These are phyloP conservation scores for Verticillium albo-atrum DNA, from an alignment of 2,329 filamentous ascomycete species.

Conservation along the genomic window DNA sequence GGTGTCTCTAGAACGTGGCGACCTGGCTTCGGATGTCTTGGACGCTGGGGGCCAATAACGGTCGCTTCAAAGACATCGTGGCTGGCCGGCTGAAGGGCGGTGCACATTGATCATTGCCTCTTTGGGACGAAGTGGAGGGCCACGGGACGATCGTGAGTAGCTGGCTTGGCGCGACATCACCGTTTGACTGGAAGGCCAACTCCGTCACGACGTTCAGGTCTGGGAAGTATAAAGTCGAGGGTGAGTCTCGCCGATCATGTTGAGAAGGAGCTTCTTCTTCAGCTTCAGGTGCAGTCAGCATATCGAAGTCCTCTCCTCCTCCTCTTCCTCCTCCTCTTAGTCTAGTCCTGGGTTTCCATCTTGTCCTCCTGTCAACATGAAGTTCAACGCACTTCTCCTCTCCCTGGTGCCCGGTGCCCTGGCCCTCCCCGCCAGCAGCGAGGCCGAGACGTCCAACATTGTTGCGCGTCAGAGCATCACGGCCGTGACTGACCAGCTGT, in stretches of 20 bases:
- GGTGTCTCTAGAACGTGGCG: neutral
- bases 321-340: neutral
- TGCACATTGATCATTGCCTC: neutral
- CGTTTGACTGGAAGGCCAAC: neutral
- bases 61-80: neutral
- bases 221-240: neutral
- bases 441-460: neutral
- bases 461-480: conserved; percentile 15
- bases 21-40: neutral
- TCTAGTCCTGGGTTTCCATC: neutral
- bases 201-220: neutral
- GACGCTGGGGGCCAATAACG: neutral
- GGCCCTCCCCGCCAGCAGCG: conserved; percentile 15
- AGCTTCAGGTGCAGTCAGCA: neutral
- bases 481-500: conserved; percentile 37
- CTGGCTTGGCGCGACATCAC: neutral
- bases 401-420: conserved; percentile 14
- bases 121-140: neutral
- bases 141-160: neutral
- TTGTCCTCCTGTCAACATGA: conserved; percentile 20
- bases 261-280: neutral
- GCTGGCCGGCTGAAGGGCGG: neutral
- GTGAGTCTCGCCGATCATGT: neutral
- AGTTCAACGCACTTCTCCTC: conserved; percentile 16
- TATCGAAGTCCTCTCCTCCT: neutral